Percentiles rank a stretch among this genome's conserved stretches.
Evolutionary conservation across 2,329 filamentous ascomycete genomes (phyloP).

Genomic region (Metarhizium robertsii): DNA sequence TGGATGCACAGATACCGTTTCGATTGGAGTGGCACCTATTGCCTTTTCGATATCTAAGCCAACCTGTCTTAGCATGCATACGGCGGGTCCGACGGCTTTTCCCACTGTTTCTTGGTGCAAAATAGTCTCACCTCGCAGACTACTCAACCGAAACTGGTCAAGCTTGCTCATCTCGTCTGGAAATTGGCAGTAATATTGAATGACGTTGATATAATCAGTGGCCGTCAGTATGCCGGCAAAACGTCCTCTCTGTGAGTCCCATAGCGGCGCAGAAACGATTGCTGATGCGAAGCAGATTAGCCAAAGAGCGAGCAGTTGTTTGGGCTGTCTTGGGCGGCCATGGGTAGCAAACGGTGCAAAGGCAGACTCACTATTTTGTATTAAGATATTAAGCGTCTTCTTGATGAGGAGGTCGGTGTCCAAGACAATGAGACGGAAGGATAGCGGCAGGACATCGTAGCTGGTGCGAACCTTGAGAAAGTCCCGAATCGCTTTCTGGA

Average conservation of each 20-base stretch:
- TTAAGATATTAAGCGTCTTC: slow-evolving; percentile 91
- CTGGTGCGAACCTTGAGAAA: slow-evolving; percentile 95
- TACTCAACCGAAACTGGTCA: slow-evolving; percentile 88
- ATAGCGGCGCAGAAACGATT: slow-evolving; percentile 93
- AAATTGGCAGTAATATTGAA: slow-evolving; percentile 98
- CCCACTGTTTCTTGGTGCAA: not conserved
- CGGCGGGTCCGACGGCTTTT: not conserved
- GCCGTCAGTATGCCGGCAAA: slow-evolving; percentile 93
- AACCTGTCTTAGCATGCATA: slow-evolving; percentile 9
- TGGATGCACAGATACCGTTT: slow-evolving; percentile 93
- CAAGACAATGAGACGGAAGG: slow-evolving; percentile 90
- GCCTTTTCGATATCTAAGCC: slow-evolving; percentile 82
- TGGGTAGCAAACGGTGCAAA: not conserved
- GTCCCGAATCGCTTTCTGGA: slow-evolving; percentile 79
- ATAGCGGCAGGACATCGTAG: slow-evolving; percentile 94
- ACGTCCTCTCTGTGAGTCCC: slow-evolving; percentile 87
- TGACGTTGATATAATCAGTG: slow-evolving; percentile 96
- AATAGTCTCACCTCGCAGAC: slow-evolving; percentile 63
- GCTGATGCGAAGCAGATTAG: slow-evolving; percentile 40
- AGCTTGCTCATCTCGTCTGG: slow-evolving; percentile 83
- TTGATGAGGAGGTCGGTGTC: slow-evolving; percentile 93
- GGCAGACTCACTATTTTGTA: slow-evolving; percentile 69
- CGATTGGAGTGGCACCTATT: slow-evolving; percentile 80
- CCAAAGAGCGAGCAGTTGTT: not conserved
- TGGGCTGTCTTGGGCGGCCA: not conserved